These are phyloP conservation scores for Eucommia ulmoides DNA, from an alignment of 257 asterid species.

Conservation along the genomic window DNA sequence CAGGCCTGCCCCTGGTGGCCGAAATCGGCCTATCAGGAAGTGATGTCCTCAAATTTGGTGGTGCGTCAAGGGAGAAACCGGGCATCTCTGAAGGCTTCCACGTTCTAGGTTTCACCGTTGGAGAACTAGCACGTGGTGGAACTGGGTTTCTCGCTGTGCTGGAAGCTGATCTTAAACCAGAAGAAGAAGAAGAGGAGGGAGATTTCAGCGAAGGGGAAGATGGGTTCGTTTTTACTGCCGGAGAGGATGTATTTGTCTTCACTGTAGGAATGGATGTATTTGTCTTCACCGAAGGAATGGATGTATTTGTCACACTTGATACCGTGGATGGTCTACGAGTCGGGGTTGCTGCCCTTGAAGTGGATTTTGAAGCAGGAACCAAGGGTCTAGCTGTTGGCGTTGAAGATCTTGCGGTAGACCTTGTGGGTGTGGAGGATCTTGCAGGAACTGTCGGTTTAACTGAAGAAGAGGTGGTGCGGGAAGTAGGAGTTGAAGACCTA, in stretches of 20 bases:
- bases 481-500: conserved; percentile 81
- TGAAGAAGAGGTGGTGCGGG: conserved; percentile 42
- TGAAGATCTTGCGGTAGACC: conserved; percentile 63
- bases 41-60: conserved; percentile 87
- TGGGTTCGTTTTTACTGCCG: conserved; percentile 22
- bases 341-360: conserved; percentile 73
- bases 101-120: conserved; percentile 66
- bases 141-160: conserved; percentile 32
- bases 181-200: conserved; percentile 24
- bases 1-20: conserved; percentile 93
- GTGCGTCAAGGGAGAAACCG: conserved; percentile 89
- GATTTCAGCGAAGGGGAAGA: conserved; percentile 31
- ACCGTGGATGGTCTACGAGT: conserved; percentile 45
- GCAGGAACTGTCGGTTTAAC: conserved; percentile 53
- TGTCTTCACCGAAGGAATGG: conserved; percentile 30
- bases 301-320: conserved; percentile 24
- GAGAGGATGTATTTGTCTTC: conserved; percentile 34
- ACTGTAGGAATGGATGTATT: conserved; percentile 32
- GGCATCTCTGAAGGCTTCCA: conserved; percentile 98
- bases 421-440: conserved; percentile 84
- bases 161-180: conserved; percentile 33
- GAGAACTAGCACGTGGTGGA: conserved; percentile 64
- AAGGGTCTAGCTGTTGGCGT: conserved; percentile 64
- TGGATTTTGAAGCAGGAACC: conserved; percentile 41
- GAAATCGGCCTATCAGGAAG: conserved; percentile 80